Evolutionary conservation across 2,329 filamentous ascomycete species (phyloP).

Genomic region (Daldinia sp.): DNA sequence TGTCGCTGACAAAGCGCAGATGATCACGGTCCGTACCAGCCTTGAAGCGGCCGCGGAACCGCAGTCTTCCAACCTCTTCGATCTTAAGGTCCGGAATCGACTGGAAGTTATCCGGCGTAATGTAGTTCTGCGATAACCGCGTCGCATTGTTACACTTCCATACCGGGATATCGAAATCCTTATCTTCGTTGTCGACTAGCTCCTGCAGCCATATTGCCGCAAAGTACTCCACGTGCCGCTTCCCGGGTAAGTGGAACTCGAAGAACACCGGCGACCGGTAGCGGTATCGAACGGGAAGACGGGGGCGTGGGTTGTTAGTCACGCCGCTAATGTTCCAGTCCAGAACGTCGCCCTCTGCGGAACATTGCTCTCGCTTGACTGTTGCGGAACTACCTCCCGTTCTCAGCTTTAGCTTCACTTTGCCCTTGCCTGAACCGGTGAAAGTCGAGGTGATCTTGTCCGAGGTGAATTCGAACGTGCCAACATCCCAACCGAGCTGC

Average conservation of each 20-base stretch:
- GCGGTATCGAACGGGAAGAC: conserved; percentile 88
- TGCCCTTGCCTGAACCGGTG: conserved; percentile 67
- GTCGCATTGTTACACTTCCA: conserved; percentile 83
- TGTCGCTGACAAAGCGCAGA: conserved; percentile 84
- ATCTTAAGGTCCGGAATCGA: conserved; percentile 80
- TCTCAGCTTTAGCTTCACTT: conserved; percentile 81
- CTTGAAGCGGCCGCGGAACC: conserved; percentile 86
- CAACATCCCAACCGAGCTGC: conserved; percentile 94
- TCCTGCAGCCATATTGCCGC: conserved; percentile 89
- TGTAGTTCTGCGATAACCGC: conserved; percentile 90
- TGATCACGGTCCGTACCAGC: conserved; percentile 91
- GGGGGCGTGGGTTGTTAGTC: conserved; percentile 62
- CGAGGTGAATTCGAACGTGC: conserved; percentile 89
- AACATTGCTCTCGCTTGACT: conserved; percentile 73
- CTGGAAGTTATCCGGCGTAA: conserved; percentile 81
- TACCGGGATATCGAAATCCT: conserved; percentile 86
- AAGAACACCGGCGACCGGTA: conserved; percentile 92
- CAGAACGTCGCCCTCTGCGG: conserved; percentile 67
- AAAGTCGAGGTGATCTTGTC: conserved; percentile 74
- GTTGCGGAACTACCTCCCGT: conserved; percentile 86
- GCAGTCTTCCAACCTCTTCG: conserved; percentile 82
- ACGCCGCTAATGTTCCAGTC: conserved; percentile 62
- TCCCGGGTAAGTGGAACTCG: conserved; percentile 79
- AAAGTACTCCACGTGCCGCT: conserved; percentile 78
- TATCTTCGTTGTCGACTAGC: conserved; percentile 82